These are phyloP conservation scores for Cystobasidium sp. DNA, from an alignment of 1,284 basidiomycete genomes.

Conservation along the genomic window DNA sequence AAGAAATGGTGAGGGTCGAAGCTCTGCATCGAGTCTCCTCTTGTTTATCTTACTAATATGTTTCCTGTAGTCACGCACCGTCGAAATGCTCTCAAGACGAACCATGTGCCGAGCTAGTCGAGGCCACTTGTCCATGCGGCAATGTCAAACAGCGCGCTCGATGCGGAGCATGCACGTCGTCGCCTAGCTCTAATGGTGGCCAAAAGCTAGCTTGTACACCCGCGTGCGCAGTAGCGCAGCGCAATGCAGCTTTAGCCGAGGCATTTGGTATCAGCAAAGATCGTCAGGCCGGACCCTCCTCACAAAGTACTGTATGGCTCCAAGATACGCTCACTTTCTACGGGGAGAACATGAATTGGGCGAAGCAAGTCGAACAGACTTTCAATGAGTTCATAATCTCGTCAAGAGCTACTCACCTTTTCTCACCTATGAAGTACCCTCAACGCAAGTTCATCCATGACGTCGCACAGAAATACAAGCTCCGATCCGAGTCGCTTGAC, in stretches of 20 bases:
- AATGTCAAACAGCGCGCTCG: constrained; percentile 71
- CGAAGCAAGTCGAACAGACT: constrained; percentile 18
- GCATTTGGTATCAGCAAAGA: constrained; percentile 74
- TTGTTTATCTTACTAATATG: constrained; percentile 61
- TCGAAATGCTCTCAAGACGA: constrained; percentile 76
- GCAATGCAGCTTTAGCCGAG: constrained; percentile 82
- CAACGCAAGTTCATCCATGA: constrained; percentile 53
- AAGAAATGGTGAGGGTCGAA: constrained; percentile 24
- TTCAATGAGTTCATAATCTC: constrained; percentile 35
- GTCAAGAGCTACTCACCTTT: constrained; percentile 47
- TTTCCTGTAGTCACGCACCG: constrained; percentile 85
- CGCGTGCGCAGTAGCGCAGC: constrained; percentile 72
- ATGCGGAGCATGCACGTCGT: constrained; percentile 67
- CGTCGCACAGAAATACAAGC: constrained; percentile 49
- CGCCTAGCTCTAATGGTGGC: constrained; percentile 59
- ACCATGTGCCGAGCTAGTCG: constrained; percentile 66
- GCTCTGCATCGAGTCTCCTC: neutral
- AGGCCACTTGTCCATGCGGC: constrained; percentile 75
- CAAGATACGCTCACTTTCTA: constrained; percentile 43
- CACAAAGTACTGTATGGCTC: constrained; percentile 27
- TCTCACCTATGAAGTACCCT: constrained; percentile 51
- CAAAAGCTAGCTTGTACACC: constrained; percentile 71
- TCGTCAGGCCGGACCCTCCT: constrained; percentile 8
- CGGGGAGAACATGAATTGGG: constrained; percentile 42
- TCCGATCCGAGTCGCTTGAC: constrained; percentile 51